A percentile compares a stretch with the other conserved stretches of the same genome.
phyloP scores from a whole-genome alignment of 2,329 filamentous ascomycete species.

The Cladosporium sp. region DNA sequence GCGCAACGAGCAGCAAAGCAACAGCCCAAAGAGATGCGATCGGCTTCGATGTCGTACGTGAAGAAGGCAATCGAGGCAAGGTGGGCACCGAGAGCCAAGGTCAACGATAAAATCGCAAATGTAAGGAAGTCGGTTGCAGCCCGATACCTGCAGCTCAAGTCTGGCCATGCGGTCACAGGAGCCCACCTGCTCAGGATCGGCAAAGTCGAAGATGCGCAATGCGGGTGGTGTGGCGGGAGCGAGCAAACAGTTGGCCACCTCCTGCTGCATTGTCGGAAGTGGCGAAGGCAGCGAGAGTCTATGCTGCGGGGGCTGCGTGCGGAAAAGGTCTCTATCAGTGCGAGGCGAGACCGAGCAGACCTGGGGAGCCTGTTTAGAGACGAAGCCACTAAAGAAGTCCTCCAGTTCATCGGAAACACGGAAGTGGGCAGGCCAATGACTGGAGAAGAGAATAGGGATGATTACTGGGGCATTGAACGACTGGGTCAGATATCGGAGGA shows the following conservation, averaged over 20 bases:
- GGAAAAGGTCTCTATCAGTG: not conserved
- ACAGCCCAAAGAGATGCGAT: too few relatives aligned
- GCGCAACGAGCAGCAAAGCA: slow-evolving; percentile 3
- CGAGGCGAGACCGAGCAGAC: slow-evolving; percentile 7
- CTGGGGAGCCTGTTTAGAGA: not conserved
- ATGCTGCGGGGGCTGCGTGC: slow-evolving; percentile 1
- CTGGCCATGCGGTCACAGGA: slow-evolving; percentile 16
- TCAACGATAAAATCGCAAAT: slow-evolving; percentile 10
- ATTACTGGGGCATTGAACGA: not conserved
- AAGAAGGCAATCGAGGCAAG: slow-evolving; percentile 7
- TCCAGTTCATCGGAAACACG: too few relatives aligned
- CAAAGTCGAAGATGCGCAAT: slow-evolving; percentile 3
- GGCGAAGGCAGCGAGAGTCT: too few relatives aligned
- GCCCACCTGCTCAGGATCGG: slow-evolving; percentile 10
- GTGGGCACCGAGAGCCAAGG: slow-evolving; percentile 1
- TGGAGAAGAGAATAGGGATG: not conserved
- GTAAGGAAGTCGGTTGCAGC: too few relatives aligned
- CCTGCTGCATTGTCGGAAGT: slow-evolving; percentile 8
- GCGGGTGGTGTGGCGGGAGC: slow-evolving; percentile 9
- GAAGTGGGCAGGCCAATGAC: too few relatives aligned
- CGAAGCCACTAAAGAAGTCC: not conserved
- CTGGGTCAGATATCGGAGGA: not conserved
- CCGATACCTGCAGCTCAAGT: slow-evolving; percentile 15
- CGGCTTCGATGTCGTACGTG: slow-evolving; percentile 4
- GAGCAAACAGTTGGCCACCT: slow-evolving; percentile 15